Evolutionary conservation across 352 stramenopile genomes (phyloP).

Genomic region (Globisporangium emineosum): DNA sequence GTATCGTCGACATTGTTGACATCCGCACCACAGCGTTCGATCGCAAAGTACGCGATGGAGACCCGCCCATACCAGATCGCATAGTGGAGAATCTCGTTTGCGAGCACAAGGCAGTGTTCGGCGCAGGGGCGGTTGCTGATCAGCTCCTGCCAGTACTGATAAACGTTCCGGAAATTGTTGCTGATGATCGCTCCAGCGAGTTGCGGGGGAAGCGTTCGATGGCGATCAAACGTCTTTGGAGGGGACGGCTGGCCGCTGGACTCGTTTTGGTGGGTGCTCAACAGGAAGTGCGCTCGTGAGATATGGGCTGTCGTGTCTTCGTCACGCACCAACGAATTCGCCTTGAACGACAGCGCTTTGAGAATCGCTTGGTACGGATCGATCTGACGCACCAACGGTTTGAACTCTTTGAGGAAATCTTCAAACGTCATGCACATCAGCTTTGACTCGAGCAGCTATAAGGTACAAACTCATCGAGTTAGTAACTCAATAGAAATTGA

Average conservation of each 20-base stretch:
- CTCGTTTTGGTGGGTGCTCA: slow-evolving; percentile 26
- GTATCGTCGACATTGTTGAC: slow-evolving; percentile 73
- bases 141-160: slow-evolving; percentile 43
- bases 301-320: slow-evolving; percentile 62
- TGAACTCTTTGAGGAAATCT: slow-evolving; percentile 83
- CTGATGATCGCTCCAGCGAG: slow-evolving; percentile 37
- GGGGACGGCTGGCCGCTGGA: slow-evolving; percentile 24
- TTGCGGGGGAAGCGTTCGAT: slow-evolving; percentile 63
- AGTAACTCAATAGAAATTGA: too few species aligned
- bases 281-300: slow-evolving; percentile 46
- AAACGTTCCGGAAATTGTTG: slow-evolving; percentile 36
- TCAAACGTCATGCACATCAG: slow-evolving; percentile 86
- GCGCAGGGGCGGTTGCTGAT: slow-evolving; percentile 23
- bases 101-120: slow-evolving; percentile 36
- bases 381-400: slow-evolving; percentile 63
- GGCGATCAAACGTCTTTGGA: slow-evolving; percentile 45
- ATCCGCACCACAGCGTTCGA: slow-evolving; percentile 57
- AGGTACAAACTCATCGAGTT: too few species aligned
- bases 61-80: slow-evolving; percentile 68
- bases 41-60: slow-evolving; percentile 56
- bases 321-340: slow-evolving; percentile 41
- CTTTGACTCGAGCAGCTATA: slow-evolving; percentile 57
- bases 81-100: slow-evolving; percentile 80
- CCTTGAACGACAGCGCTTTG: slow-evolving; percentile 46
- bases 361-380: slow-evolving; percentile 78